Conservation (phyloP, 495 filamentous ascomycete species). For the Lophiotrema nucula region DNA sequence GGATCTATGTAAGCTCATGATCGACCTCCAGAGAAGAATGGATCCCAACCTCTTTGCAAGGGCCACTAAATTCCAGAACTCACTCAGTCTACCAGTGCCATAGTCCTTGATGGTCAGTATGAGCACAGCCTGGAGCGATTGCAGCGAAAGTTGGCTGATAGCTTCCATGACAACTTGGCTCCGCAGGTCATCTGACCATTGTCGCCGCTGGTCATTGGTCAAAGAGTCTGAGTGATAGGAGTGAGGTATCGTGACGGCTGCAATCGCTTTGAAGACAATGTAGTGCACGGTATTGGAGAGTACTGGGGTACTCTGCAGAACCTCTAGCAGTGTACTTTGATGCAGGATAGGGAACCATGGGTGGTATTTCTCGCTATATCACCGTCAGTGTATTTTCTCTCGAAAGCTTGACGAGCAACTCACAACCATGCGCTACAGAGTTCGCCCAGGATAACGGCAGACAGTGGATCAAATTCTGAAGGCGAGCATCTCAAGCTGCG, state of each 20-base stretch:
- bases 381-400: too few species aligned
- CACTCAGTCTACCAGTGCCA: constrained; percentile 34
- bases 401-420: too few species aligned
- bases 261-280: constrained; percentile 38
- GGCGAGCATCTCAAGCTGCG: constrained; percentile 11
- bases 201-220: constrained; percentile 23
- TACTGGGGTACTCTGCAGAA: constrained; percentile 20
- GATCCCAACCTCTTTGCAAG: constrained; percentile 36
- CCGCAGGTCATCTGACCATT: constrained; percentile 24
- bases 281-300: constrained; percentile 19
- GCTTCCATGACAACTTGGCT: constrained; percentile 31
- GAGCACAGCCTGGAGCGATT: constrained; percentile 38
- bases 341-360: constrained; percentile 44
- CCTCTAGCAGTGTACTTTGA: constrained; percentile 33
- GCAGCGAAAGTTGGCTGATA: constrained; percentile 30
- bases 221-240: constrained; percentile 23
- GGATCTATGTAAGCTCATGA: neutral
- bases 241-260: constrained; percentile 36
- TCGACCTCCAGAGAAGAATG: neutral
- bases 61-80: constrained; percentile 40
- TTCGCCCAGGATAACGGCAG: constrained; percentile 21
- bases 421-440: constrained; percentile 40
- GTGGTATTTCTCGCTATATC: constrained; percentile 39
- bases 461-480: constrained; percentile 26
- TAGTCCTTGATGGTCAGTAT: constrained; percentile 38